Conservation (phyloP, 2,329 filamentous ascomycete species). For the Fusarium anthophilum region DNA sequence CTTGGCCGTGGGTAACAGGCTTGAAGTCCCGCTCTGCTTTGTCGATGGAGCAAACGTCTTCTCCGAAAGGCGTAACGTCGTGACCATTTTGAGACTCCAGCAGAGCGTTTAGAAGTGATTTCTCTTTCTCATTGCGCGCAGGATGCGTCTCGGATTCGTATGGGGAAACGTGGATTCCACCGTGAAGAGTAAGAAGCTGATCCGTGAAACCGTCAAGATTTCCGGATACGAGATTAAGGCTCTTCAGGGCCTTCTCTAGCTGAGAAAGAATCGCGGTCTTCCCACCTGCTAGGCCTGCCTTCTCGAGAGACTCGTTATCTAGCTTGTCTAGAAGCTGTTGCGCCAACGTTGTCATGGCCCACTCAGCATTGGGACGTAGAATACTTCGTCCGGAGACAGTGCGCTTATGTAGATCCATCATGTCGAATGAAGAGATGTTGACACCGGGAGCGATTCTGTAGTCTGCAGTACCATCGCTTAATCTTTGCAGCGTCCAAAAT, state of each 20-base stretch:
- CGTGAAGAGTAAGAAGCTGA: background rate
- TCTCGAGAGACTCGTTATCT: background rate
- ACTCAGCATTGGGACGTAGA: background rate
- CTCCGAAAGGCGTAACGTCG: background rate
- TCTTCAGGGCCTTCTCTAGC: background rate
- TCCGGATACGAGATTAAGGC: background rate
- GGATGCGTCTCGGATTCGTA: background rate
- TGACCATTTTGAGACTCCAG: background rate
- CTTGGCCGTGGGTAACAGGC: background rate
- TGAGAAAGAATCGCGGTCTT: background rate
- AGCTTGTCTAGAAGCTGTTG: background rate
- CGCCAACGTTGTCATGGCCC: background rate
- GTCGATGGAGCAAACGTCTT: background rate
- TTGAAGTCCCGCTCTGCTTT: background rate
- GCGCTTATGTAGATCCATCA: background rate
- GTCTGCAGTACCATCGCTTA: background rate
- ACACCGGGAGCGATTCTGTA: background rate
- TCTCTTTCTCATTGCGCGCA: background rate
- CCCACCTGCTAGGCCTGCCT: background rate
- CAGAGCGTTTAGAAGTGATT: accelerated
- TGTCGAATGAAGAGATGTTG: background rate
- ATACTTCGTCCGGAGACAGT: background rate
- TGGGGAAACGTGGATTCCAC: background rate
- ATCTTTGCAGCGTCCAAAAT: background rate
- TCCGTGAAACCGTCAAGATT: background rate